Conservation (phyloP, 306 rosid genomes). For the Castanea mollissima region DNA sequence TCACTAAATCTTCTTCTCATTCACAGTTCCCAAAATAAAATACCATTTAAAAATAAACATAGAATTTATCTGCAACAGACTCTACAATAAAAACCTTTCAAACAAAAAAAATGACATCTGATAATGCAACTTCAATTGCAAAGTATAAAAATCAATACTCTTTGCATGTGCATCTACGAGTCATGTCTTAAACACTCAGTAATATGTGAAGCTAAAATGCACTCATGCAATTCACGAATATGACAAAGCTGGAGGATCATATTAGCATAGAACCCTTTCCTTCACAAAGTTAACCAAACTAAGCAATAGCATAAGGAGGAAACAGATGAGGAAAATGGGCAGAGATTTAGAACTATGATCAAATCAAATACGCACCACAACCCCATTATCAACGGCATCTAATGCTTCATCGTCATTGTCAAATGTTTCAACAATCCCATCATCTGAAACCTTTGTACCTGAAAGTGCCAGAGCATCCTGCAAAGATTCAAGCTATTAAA, state of each 20-base stretch:
- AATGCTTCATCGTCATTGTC: slow-evolving; percentile 74
- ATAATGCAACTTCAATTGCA: too few species aligned
- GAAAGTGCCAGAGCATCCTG: slow-evolving; percentile 59
- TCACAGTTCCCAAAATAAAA: too few species aligned
- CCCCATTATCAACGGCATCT: slow-evolving; percentile 58
- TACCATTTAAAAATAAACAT: too few species aligned
- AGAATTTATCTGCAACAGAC: too few species aligned
- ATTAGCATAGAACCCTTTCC: not conserved
- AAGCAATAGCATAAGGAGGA: not conserved
- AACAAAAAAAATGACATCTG: too few species aligned
- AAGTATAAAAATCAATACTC: too few species aligned
- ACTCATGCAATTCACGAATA: not conserved
- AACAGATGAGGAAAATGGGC: not conserved
- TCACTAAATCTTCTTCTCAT: too few species aligned
- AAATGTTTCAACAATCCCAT: slow-evolving; percentile 69
- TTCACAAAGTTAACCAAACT: not conserved
- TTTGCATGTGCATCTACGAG: too few species aligned
- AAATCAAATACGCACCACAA: slow-evolving; percentile 49
- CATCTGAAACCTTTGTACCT: slow-evolving; percentile 65
- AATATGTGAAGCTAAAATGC: too few species aligned
- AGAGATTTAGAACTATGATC: not conserved
- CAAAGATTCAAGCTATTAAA: slow-evolving; percentile 8
- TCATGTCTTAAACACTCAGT: too few species aligned
- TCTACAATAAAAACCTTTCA: too few species aligned
- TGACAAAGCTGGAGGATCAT: not conserved